Evolutionary conservation across 805 yeast genomes (phyloP).

Genomic region (Hanseniaspora meyeri): DNA sequence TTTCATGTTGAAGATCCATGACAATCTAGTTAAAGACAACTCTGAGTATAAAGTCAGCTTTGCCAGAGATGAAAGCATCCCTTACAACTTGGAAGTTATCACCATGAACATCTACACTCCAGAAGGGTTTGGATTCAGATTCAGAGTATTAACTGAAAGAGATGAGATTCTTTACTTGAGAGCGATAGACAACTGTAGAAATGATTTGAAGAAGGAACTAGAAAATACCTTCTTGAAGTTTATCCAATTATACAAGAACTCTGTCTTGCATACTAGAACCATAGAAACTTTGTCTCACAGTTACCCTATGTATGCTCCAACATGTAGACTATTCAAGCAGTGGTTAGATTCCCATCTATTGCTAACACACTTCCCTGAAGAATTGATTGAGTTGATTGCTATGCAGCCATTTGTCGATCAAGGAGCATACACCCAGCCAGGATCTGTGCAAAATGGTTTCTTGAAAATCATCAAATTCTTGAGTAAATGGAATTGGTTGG

Average conservation of each 20-base stretch:
- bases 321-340: conserved; percentile 71
- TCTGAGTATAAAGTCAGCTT: conserved; percentile 47
- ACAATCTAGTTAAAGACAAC: conserved; percentile 32
- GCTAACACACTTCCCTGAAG: conserved; percentile 59
- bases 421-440: conserved; percentile 72
- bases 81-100: conserved; percentile 48
- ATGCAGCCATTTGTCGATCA: conserved; percentile 77
- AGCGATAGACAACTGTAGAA: conserved; percentile 54
- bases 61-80: conserved; percentile 55
- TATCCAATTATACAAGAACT: conserved; percentile 49
- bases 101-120: conserved; percentile 62
- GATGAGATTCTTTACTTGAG: conserved; percentile 65
- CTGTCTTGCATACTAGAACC: conserved; percentile 71
- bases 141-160: conserved; percentile 68
- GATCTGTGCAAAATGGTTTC: conserved; percentile 70
- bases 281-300: conserved; percentile 58
- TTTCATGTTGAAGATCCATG: conserved; percentile 59
- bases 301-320: conserved; percentile 61
- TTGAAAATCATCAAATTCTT: conserved; percentile 58
- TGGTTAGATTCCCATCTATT: conserved; percentile 83
- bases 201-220: conserved; percentile 44
- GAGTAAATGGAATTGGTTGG: conserved; percentile 89
- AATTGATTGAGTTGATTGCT: conserved; percentile 69
- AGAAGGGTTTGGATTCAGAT: conserved; percentile 76
- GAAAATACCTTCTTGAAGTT: conserved; percentile 55